These are phyloP conservation scores for Aureobasidium lini DNA, from an alignment of 2,329 filamentous ascomycete genomes.

Conservation along the genomic window DNA sequence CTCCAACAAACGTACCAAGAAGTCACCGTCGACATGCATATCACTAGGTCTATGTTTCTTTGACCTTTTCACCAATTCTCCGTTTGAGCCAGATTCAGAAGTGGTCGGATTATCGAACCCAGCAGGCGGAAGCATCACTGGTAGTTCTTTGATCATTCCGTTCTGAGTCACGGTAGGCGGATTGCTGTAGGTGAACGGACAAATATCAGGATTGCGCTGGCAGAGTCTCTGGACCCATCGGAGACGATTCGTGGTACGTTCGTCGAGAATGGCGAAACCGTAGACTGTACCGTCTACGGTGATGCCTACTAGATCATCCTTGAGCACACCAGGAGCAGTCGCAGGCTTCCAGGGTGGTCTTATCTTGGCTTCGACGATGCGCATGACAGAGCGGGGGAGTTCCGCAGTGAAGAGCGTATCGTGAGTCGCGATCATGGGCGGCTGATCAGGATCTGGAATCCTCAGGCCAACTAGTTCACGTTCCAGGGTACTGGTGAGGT, in stretches of 20 bases:
- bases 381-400: constrained; percentile 35
- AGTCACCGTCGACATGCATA: constrained; percentile 37
- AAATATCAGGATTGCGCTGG: constrained; percentile 27
- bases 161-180: neutral
- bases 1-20: constrained; percentile 28
- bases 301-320: constrained; percentile 43
- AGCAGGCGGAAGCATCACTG: constrained; percentile 15
- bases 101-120: constrained; percentile 18
- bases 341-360: constrained; percentile 30
- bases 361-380: constrained; percentile 45
- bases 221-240: constrained; percentile 63
- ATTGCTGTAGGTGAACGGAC: constrained; percentile 17
- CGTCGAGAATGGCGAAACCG: constrained; percentile 56
- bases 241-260: constrained; percentile 60
- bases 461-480: constrained; percentile 23
- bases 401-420: constrained; percentile 35
- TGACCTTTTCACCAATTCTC: constrained; percentile 16
- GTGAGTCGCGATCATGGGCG: neutral
- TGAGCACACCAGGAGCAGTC: constrained; percentile 32
- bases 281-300: constrained; percentile 47
- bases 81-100: constrained; percentile 15
- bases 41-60: constrained; percentile 17
- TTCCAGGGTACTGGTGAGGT: constrained; percentile 21
- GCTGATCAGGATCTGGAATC: constrained; percentile 8
- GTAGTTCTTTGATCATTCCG: neutral